These are phyloP conservation scores for Colletotrichum eleusines DNA, from an alignment of 2,329 filamentous ascomycete genomes.

Conservation along the genomic window DNA sequence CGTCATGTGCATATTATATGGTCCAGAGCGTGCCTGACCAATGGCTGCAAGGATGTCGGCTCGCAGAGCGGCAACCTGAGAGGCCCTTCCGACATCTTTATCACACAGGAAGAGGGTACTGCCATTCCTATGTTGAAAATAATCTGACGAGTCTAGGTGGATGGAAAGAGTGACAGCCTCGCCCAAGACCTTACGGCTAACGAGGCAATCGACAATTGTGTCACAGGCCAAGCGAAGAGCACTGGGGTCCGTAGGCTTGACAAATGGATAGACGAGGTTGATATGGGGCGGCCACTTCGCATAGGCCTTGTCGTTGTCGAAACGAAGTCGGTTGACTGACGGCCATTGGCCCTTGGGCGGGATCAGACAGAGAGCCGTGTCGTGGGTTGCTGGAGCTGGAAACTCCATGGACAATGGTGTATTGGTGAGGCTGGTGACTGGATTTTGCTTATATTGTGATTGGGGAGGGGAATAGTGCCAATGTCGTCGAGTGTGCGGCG, in stretches of 20 bases:
- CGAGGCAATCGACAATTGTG: constrained; percentile 53
- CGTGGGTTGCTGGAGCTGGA: constrained; percentile 50
- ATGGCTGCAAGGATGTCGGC: constrained; percentile 52
- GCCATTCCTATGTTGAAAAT: constrained; percentile 62
- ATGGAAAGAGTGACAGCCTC: constrained; percentile 44
- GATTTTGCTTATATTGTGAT: not conserved
- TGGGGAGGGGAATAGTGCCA: not conserved
- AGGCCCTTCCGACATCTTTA: constrained; percentile 41
- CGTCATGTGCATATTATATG: constrained; percentile 67
- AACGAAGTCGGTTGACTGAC: constrained; percentile 66
- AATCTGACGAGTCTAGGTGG: constrained; percentile 55
- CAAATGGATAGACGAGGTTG: constrained; percentile 76
- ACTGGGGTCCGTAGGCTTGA: constrained; percentile 54
- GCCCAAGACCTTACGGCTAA: constrained; percentile 24
- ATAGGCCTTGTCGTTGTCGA: constrained; percentile 72
- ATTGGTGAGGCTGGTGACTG: not conserved
- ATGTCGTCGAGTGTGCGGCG: not conserved
- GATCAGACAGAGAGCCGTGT: constrained; percentile 72
- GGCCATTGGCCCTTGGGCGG: constrained; percentile 63
- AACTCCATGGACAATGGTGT: constrained; percentile 19
- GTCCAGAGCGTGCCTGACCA: constrained; percentile 45
- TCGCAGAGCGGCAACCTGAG: constrained; percentile 51
- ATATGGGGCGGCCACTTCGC: constrained; percentile 75
- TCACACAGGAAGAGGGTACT: constrained; percentile 63
- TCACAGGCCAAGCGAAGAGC: constrained; percentile 58